Percentiles rank a stretch among this genome's conserved stretches.
Evolutionary conservation across 1,284 basidiomycete species (phyloP).

Genomic region (Wallemia mellicola): DNA sequence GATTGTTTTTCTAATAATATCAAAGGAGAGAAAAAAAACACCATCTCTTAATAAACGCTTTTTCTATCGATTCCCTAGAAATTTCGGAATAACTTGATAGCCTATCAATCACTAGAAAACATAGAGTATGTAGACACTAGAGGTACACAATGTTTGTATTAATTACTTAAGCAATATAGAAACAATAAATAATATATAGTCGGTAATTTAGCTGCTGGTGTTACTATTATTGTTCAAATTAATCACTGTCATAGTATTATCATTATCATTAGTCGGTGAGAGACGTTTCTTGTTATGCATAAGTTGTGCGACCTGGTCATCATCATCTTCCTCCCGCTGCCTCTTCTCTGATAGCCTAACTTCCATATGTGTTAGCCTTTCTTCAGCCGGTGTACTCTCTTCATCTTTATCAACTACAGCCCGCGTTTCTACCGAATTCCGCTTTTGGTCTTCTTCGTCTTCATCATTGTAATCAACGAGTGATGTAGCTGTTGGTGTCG

Average conservation of each 20-base stretch:
- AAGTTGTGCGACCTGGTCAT: constrained; percentile 30
- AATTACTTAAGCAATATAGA: no score
- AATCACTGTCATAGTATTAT: neutral
- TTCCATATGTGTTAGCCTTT: neutral
- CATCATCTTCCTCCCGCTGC: constrained; percentile 33
- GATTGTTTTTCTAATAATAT: neutral
- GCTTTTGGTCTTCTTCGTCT: constrained; percentile 21
- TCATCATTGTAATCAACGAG: constrained; percentile 43
- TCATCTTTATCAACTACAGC: neutral
- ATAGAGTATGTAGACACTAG: no score
- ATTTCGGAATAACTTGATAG: no score
- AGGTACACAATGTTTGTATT: no score
- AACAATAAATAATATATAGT: no score
- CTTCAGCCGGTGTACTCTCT: constrained; percentile 6
- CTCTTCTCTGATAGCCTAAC: constrained; percentile 31
- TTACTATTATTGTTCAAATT: neutral
- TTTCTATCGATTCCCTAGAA: no score
- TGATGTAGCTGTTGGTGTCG: constrained; percentile 23
- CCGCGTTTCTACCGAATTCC: neutral
- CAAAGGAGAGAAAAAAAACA: neutral
- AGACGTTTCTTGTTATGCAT: constrained; percentile 25
- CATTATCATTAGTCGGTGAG: neutral
- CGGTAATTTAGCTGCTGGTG: neutral
- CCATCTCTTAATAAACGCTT: no score
- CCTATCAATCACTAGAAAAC: no score